Percentiles rank a stretch among this genome's conserved stretches.
phyloP scores from a whole-genome alignment of 176 grass and related monocot genomes.

The Zea luxurians region DNA sequence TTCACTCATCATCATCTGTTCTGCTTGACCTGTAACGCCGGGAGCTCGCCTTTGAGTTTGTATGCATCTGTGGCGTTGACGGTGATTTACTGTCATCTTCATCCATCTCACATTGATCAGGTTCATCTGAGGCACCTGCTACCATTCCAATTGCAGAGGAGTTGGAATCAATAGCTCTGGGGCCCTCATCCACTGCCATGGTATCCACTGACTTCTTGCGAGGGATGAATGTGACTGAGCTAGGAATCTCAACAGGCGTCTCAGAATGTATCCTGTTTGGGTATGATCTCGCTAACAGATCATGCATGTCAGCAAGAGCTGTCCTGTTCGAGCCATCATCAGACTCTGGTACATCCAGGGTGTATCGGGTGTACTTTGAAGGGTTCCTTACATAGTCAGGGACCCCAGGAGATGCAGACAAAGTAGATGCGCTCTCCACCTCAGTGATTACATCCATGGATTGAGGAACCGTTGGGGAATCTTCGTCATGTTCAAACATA shows the following conservation, averaged over 20 bases:
- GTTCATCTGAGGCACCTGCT: constrained; percentile 51
- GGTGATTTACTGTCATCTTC: constrained; percentile 53
- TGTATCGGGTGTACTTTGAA: constrained; percentile 86
- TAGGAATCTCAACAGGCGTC: constrained; percentile 56
- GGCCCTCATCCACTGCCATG: constrained; percentile 66
- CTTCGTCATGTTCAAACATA: constrained; percentile 49
- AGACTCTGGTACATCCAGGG: constrained; percentile 50
- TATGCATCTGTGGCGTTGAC: constrained; percentile 2
- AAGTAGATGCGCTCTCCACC: constrained; percentile 18
- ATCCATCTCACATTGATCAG: constrained; percentile 71
- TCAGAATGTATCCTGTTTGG: constrained; percentile 41
- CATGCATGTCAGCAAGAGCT: constrained; percentile 73
- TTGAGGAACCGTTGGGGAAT: constrained; percentile 56
- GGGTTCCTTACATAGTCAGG: constrained; percentile 91
- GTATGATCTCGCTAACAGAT: constrained; percentile 57
- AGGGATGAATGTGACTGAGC: constrained; percentile 68
- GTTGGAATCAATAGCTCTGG: constrained; percentile 31
- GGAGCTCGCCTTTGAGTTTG: constrained; percentile 33
- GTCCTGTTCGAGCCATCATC: constrained; percentile 62
- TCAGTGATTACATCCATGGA: constrained; percentile 38
- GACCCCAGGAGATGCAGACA: constrained; percentile 35
- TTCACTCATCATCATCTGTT: constrained; percentile 39
- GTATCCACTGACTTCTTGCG: constrained; percentile 69
- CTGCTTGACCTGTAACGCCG: constrained; percentile 52
- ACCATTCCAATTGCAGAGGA: constrained; percentile 38